Conservation (phyloP, 1,284 basidiomycete genomes). For the Cronartium quercuum region DNA sequence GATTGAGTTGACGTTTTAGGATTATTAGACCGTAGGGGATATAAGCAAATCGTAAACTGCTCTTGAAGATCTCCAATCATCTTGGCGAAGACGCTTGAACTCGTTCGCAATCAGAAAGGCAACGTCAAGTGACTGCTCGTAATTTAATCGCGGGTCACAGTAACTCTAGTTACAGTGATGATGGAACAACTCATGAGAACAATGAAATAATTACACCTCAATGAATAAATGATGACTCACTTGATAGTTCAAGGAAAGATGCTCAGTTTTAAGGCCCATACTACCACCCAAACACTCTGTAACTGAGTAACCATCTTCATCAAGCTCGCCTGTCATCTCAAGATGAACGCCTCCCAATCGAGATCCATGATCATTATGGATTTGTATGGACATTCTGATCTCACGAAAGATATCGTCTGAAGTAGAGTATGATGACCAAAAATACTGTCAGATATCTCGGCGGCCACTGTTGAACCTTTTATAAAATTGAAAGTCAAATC, state of each 20-base stretch:
- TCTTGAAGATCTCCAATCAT: not conserved
- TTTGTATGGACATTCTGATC: constrained; percentile 70
- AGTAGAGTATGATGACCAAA: constrained; percentile 73
- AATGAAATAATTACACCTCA: constrained; percentile 37
- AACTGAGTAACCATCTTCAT: constrained; percentile 85
- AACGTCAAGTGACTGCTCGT: constrained; percentile 56
- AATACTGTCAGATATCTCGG: constrained; percentile 35
- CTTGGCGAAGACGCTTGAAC: constrained; percentile 39
- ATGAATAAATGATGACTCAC: constrained; percentile 47
- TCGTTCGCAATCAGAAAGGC: constrained; percentile 53
- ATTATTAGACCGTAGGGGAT: not conserved
- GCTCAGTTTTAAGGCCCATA: constrained; percentile 56
- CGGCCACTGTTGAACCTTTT: not conserved
- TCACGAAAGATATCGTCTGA: constrained; percentile 88
- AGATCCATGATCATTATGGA: constrained; percentile 66
- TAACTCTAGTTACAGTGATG: constrained; percentile 42
- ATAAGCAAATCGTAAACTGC: not conserved
- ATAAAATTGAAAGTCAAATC: constrained; percentile 55
- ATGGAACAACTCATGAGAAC: constrained; percentile 52
- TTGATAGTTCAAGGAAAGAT: constrained; percentile 55
- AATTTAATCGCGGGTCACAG: constrained; percentile 53
- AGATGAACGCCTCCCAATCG: constrained; percentile 89
- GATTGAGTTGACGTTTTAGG: too few relatives aligned
- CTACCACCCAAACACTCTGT: constrained; percentile 58
- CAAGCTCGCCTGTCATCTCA: constrained; percentile 92